Conservation (phyloP, 1,284 basidiomycete genomes). For the Spongispora temasekensis region DNA sequence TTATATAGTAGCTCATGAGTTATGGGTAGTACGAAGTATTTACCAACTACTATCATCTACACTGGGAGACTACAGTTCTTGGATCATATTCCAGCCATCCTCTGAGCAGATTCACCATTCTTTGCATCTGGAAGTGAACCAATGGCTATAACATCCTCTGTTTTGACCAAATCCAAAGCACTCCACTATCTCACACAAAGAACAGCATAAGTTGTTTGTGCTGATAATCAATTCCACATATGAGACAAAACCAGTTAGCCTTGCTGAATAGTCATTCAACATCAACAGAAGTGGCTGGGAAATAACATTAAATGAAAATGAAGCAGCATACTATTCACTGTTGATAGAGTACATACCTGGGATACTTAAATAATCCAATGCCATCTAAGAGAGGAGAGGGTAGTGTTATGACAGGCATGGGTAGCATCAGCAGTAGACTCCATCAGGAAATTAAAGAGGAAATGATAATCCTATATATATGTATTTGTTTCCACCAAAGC, state of each 20-base stretch:
- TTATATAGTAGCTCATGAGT: neutral
- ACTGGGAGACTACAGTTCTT: neutral
- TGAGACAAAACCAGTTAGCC: neutral
- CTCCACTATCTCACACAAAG: neutral
- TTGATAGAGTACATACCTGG: neutral
- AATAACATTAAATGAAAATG: neutral
- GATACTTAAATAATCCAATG: neutral
- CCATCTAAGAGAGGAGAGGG: conserved; percentile 1
- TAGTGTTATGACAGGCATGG: too few relatives aligned
- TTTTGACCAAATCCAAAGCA: neutral
- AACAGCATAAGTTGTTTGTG: neutral
- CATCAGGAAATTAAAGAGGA: too few relatives aligned
- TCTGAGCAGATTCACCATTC: neutral
- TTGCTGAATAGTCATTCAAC: neutral
- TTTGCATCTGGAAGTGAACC: neutral
- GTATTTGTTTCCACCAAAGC: too few relatives aligned
- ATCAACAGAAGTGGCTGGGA: neutral
- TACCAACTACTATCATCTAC: neutral
- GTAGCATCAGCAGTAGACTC: neutral
- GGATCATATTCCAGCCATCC: neutral
- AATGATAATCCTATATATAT: too few relatives aligned
- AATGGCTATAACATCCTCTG: neutral
- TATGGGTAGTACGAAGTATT: neutral
- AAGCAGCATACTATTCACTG: neutral
- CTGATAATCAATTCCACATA: neutral